Evolutionary conservation across 75 land plant genomes (phyloP).

Genomic region (Larix kaempferi): DNA sequence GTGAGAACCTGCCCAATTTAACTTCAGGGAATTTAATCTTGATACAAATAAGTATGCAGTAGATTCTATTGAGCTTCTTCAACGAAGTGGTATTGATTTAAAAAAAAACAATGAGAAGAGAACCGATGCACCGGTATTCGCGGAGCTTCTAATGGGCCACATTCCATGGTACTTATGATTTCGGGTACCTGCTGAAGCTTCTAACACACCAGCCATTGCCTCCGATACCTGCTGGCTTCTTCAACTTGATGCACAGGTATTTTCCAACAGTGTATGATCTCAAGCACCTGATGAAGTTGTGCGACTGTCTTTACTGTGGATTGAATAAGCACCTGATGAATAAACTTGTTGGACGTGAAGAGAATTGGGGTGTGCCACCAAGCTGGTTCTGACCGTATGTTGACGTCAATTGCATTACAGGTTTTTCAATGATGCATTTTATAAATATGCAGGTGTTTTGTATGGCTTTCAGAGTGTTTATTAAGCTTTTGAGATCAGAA

Average conservation of each 20-base stretch:
- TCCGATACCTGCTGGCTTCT: conserved; percentile 40
- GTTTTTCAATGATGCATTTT: too few species aligned
- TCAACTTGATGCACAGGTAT: conserved; percentile 41
- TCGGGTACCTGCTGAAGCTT: conserved; percentile 58
- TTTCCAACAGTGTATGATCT: conserved; percentile 69
- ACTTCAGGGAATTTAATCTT: conserved; percentile 50
- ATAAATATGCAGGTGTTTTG: too few species aligned
- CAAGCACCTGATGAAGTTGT: conserved; percentile 76
- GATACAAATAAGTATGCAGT: conserved; percentile 35
- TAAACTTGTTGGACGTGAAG: conserved; percentile 51
- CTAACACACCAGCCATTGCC: conserved; percentile 61
- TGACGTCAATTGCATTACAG: too few species aligned
- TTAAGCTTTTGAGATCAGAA: conserved; percentile 51
- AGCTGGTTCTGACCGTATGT: too few species aligned
- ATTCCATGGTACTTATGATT: conserved; percentile 65
- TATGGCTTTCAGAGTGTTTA: too few species aligned
- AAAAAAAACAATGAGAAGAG: conserved; percentile 33
- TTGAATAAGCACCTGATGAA: conserved; percentile 65
- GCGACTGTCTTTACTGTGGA: conserved; percentile 62
- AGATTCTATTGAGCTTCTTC: conserved; percentile 60
- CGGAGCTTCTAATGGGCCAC: conserved; percentile 61
- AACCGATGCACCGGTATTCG: conserved; percentile 33
- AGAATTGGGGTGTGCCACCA: too few species aligned
- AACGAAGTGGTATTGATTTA: conserved; percentile 54
- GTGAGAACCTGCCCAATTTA: conserved; percentile 59